Conservation (phyloP, 2,329 filamentous ascomycete genomes). For the Daldinia sp. region DNA sequence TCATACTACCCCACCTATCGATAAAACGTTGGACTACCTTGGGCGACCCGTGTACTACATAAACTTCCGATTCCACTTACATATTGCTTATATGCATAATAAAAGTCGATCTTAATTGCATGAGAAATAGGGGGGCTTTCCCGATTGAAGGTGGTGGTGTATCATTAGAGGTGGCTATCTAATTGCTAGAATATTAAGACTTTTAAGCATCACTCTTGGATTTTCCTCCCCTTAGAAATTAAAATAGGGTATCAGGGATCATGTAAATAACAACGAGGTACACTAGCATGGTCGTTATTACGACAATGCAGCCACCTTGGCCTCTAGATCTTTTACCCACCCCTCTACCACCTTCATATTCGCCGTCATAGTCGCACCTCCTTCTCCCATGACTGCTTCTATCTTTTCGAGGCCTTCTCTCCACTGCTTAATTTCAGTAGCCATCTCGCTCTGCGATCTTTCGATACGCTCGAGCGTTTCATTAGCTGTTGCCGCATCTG, state of each 20-base stretch:
- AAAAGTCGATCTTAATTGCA: background rate
- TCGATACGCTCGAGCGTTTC: constrained; percentile 83
- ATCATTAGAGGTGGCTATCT: background rate
- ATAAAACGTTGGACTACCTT: constrained; percentile 1
- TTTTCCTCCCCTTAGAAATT: background rate
- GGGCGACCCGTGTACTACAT: background rate
- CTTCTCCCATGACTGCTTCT: constrained; percentile 78
- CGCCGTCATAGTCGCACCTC: constrained; percentile 75
- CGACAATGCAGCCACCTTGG: constrained; percentile 73
- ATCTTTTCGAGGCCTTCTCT: constrained; percentile 82
- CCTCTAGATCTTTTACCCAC: constrained; percentile 90
- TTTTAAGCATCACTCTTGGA: background rate
- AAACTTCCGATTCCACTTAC: background rate
- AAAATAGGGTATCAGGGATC: constrained; percentile 54
- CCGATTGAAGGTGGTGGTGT: background rate
- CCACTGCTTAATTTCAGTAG: constrained; percentile 87
- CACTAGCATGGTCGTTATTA: constrained; percentile 42
- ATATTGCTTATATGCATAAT: background rate
- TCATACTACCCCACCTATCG: constrained; percentile 16
- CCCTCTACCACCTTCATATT: constrained; percentile 89
- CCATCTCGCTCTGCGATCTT: constrained; percentile 83
- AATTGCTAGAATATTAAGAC: background rate
- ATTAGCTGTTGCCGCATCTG: constrained; percentile 84
- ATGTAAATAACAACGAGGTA: constrained; percentile 39
- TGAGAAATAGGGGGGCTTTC: background rate